phyloP scores from a whole-genome alignment of 2,329 filamentous ascomycete species.

The Rhynchosporium secalis region DNA sequence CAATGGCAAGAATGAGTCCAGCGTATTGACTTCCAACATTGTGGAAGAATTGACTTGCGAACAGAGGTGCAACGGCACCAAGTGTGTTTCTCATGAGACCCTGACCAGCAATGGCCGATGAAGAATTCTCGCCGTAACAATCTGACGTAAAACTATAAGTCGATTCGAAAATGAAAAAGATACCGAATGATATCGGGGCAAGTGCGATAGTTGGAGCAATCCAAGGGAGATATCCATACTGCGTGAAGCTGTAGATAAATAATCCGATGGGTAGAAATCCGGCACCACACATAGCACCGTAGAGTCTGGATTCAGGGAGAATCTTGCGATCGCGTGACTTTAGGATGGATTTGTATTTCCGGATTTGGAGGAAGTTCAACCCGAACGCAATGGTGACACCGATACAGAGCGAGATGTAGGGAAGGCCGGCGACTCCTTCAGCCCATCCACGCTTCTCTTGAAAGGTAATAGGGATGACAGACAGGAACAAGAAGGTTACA shows the following conservation, averaged over 20 bases:
- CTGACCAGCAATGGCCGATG: constrained; percentile 80
- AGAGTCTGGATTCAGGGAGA: constrained; percentile 72
- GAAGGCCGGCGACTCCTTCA: constrained; percentile 58
- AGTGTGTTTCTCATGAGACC: constrained; percentile 81
- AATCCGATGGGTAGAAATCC: constrained; percentile 74
- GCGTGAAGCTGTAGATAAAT: constrained; percentile 67
- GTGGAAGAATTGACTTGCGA: constrained; percentile 71
- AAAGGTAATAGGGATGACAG: constrained; percentile 72
- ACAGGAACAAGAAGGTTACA: constrained; percentile 79
- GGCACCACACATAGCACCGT: constrained; percentile 75
- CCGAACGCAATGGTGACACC: constrained; percentile 42
- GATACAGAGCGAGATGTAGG: constrained; percentile 53
- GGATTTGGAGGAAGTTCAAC: constrained; percentile 52
- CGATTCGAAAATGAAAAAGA: constrained; percentile 80
- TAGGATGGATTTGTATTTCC: constrained; percentile 44
- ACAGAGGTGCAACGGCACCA: constrained; percentile 74
- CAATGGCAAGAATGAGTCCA: constrained; percentile 66
- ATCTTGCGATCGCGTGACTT: constrained; percentile 20
- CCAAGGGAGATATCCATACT: constrained; percentile 56
- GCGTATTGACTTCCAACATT: constrained; percentile 69
- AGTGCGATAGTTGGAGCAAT: constrained; percentile 63
- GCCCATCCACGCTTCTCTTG: constrained; percentile 69
- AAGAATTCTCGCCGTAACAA: constrained; percentile 79
- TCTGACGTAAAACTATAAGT: constrained; percentile 91
- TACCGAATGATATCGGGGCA: constrained; percentile 64